These are phyloP conservation scores for Tolypocladium paradoxum DNA, from an alignment of 2,329 filamentous ascomycete genomes.

Conservation along the genomic window DNA sequence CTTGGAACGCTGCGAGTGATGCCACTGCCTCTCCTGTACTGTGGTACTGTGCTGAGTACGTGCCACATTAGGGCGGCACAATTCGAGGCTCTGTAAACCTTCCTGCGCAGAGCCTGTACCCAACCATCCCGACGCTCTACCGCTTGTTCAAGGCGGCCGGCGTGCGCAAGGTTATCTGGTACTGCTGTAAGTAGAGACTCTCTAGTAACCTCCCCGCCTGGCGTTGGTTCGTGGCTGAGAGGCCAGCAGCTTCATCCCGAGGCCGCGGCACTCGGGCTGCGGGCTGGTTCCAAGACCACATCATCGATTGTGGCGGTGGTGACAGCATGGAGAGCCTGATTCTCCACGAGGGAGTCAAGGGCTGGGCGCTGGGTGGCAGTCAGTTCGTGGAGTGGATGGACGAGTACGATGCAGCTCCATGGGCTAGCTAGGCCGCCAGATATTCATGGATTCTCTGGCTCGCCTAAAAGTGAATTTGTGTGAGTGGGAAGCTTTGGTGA, in stretches of 20 bases:
- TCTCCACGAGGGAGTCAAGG: constrained; percentile 40
- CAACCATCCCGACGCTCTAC: constrained; percentile 30
- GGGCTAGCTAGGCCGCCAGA: too few relatives aligned
- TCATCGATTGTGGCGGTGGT: constrained; percentile 29
- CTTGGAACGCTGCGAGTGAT: too few relatives aligned
- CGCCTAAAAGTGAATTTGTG: too few relatives aligned
- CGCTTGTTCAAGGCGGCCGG: constrained; percentile 29
- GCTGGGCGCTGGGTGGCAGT: constrained; percentile 36
- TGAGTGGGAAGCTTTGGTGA: too few relatives aligned
- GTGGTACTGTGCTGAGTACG: too few relatives aligned
- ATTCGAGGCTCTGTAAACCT: constrained; percentile 43
- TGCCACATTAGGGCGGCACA: constrained; percentile 50
- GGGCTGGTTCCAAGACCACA: constrained; percentile 43
- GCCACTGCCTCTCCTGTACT: too few relatives aligned
- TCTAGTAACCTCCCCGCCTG: too few relatives aligned
- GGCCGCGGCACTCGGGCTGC: constrained; percentile 44
- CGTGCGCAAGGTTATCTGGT: constrained; percentile 32
- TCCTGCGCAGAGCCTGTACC: constrained; percentile 34
- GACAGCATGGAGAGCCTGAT: constrained; percentile 34
- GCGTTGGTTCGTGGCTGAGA: too few relatives aligned
- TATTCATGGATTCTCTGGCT: too few relatives aligned
- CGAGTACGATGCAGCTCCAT: constrained; percentile 28
- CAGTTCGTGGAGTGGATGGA: constrained; percentile 38
- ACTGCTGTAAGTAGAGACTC: constrained; percentile 38
- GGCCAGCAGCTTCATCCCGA: constrained; percentile 36